Evolutionary conservation across 257 asterid species (phyloP).

Genomic region (Ophiorrhiza pumila): DNA sequence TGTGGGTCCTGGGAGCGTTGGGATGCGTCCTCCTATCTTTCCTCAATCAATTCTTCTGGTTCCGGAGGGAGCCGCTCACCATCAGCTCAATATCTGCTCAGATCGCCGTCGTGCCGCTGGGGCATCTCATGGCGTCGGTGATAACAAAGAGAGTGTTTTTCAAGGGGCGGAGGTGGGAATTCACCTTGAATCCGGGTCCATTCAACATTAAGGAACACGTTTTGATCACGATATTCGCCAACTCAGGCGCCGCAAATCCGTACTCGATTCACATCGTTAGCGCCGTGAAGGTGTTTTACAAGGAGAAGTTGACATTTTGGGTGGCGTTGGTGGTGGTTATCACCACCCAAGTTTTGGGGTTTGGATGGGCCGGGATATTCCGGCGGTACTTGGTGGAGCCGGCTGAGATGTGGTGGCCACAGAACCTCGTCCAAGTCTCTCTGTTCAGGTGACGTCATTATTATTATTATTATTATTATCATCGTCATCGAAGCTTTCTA

Average conservation of each 20-base stretch:
- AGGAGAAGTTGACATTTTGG: slow-evolving; percentile 63
- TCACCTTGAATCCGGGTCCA: slow-evolving; percentile 68
- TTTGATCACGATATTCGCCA: slow-evolving; percentile 82
- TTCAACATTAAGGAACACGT: slow-evolving; percentile 91
- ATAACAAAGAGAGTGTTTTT: slow-evolving; percentile 58
- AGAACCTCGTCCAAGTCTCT: slow-evolving; percentile 90
- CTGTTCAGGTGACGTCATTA: slow-evolving; percentile 58
- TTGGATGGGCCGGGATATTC: slow-evolving; percentile 79
- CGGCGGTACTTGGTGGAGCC: slow-evolving; percentile 88
- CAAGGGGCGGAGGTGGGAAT: slow-evolving; percentile 53
- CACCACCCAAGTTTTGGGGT: slow-evolving; percentile 63
- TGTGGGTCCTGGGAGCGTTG: slow-evolving; percentile 60
- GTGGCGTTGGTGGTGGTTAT: slow-evolving; percentile 71
- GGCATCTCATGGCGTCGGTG: slow-evolving; percentile 71
- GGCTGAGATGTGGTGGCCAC: slow-evolving; percentile 99
- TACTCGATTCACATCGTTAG: slow-evolving; percentile 83
- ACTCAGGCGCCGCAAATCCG: slow-evolving; percentile 80
- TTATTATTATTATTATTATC: not conserved
- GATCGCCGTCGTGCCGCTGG: slow-evolving; percentile 84
- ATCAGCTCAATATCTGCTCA: slow-evolving; percentile 80
- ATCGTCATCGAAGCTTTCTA: too few species aligned
- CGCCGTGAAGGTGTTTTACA: slow-evolving; percentile 73
- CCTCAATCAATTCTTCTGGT: slow-evolving; percentile 93
- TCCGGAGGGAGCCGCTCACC: slow-evolving; percentile 83
- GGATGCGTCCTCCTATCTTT: slow-evolving; percentile 74